Evolutionary conservation across 495 filamentous ascomycete genomes (phyloP), one percentile per base, ranked within the genome.

Genomic region (Podospora bellae-mahoneyi): DNA sequence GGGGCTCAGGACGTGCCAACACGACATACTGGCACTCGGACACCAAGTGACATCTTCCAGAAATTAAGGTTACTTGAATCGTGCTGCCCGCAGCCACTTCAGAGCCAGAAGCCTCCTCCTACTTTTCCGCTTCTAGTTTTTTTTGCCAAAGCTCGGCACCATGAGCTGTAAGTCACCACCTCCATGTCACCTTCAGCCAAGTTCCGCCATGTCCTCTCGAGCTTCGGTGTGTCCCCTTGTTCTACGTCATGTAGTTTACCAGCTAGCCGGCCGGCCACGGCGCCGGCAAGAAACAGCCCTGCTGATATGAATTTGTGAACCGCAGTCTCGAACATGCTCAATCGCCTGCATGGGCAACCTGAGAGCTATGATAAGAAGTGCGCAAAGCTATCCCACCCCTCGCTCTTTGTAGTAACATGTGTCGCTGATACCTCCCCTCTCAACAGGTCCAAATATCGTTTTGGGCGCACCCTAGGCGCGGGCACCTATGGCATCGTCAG

Each of bases 331-430:
- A 90, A 85, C 73, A 97, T 98, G 91, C 85, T 99, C 73, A 97
- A 94, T 83, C 96, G 96, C 87, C 90, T 99, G 72, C 92, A 94
- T 69, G 94, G 94, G 74, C 95, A 99, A 84, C 95, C 95, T 64
- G 92, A 96, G 74, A 97, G 91, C 82, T 99, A 99, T 82, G 95
- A 98, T 79, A 97, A 93, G 80, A 99, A 99, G 92, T 97, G 77
- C 72, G 85, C 44, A 61, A 32, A 44, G 9, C 55, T 5, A n/a
- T 56, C 55, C 6, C 32, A 53, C 44, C 10, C 10, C 59, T 55
- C 28, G 48, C 66, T 20, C 28, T 15, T 10, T 13, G 39, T 48
- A 13, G 39, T 48, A 48, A 10, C 39, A 48, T 48, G 39, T 6
- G 13, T 48, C 39, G 73, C 73, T 65, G 55, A 58, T 23, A 26